Evolutionary conservation across 2,329 filamentous ascomycete species (phyloP), one percentile per base, ranked within the genome.

Genomic region (Fusarium algeriense): DNA sequence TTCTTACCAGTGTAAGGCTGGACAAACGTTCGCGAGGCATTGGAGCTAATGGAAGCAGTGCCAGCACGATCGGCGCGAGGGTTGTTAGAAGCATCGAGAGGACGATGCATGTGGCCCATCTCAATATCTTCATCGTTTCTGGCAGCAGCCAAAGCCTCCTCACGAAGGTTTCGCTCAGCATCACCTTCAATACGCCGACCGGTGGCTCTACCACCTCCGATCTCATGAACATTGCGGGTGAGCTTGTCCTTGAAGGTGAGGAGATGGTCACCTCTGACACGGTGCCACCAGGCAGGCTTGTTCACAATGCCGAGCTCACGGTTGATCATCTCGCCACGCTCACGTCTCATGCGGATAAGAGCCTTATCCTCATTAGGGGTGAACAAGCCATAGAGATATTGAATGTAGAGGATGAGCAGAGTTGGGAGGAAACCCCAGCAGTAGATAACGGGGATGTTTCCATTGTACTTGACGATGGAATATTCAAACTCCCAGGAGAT

Each of bases 331-430:
- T 83, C 81, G 10, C 88, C 89, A 12, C 90, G 87, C 37, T 83
- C 79, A 7, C 87, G 85, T 53, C 92, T 86, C 78, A 92, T 90
- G 34, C 85, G 83, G 37, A 92, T 87, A n/a, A 94, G 84, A 56
- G 90, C 85, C 61, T 84, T 85, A 76, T 94, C 92, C 79, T 94
- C 92, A 72, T 94, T 94, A 23, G 88, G 86, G 34, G 88, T 86
- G n/a, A 86, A 69, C 73, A 87, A 89, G 15, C 91, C 92, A 41
- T 85, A 85, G 7, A 84, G 59, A 64, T 84, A 79, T 67, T 90
- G 86, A 40, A 89, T 79, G 26, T 85, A 72, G 45, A 92, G 70
- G 52, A 92, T 88, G 19, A 90, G 78, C 3, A 91, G 80, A 3
- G 85, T 79, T 0, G 90, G 89, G 3, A 83, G 82, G 78, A 91